A percentile compares a stretch with the other conserved stretches of the same genome.
Conservation (phyloP, 495 filamentous ascomycete species). For the Aspergillus asperescens region DNA sequence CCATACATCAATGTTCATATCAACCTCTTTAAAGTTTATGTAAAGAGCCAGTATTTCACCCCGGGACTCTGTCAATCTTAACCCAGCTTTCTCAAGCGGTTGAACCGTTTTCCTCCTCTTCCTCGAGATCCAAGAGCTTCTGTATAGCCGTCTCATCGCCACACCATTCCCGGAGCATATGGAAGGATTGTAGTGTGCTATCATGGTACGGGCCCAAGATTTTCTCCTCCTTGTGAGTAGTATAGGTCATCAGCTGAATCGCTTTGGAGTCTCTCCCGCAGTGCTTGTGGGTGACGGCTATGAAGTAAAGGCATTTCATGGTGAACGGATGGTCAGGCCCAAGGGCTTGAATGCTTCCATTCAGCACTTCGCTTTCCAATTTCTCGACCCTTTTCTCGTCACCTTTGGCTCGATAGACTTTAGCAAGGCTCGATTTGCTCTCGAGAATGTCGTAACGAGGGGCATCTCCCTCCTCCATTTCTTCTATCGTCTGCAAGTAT, state of each 20-base stretch:
- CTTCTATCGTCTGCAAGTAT: neutral
- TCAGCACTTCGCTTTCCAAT: neutral
- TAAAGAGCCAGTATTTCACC: too few relatives aligned
- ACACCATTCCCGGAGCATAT: conserved; percentile 6
- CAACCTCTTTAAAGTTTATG: too few relatives aligned
- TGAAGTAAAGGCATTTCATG: neutral
- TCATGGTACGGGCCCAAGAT: neutral
- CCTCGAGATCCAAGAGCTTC: neutral
- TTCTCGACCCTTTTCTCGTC: neutral
- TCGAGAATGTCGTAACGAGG: neutral
- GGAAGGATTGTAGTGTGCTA: neutral
- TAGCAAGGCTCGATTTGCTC: neutral
- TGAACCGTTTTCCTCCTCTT: neutral
- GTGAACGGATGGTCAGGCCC: conserved; percentile 11
- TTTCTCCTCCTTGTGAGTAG: neutral
- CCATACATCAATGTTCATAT: too few relatives aligned
- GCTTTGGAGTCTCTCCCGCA: neutral
- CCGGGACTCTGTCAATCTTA: neutral
- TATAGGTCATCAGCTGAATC: neutral
- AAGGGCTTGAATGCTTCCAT: neutral
- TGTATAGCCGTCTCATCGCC: conserved; percentile 2
- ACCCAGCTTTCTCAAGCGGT: neutral
- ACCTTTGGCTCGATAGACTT: conserved; percentile 6
- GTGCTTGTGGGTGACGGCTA: neutral
- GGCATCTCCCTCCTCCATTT: neutral